Evolutionary conservation across 768 basidiomycete genomes (phyloP).

Genomic region (Clathrus columnatus): DNA sequence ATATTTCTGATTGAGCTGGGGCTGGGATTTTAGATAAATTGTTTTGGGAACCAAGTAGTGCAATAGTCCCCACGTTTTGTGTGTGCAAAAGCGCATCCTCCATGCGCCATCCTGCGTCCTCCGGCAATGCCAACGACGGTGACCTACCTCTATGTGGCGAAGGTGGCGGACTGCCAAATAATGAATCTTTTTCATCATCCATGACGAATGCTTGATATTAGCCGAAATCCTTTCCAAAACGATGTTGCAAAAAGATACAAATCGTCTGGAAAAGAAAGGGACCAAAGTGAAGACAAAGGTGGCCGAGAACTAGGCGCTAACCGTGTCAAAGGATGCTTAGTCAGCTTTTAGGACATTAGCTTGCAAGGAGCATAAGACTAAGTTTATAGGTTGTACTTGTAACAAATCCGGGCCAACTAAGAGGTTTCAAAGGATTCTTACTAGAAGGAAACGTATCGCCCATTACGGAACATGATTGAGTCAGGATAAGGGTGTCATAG

Average conservation of each 20-base stretch:
- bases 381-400: too few species aligned
- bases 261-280: not conserved
- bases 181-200: constrained; percentile 54
- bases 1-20: constrained; percentile 61
- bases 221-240: too few species aligned
- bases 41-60: constrained; percentile 92
- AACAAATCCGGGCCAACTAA: too few species aligned
- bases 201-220: not conserved
- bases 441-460: too few species aligned
- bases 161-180: constrained; percentile 72
- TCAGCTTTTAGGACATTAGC: too few species aligned
- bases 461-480: too few species aligned
- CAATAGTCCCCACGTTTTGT: constrained; percentile 96
- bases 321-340: too few species aligned
- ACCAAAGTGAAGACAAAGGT: too few species aligned
- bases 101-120: constrained; percentile 25
- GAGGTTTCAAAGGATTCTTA: too few species aligned
- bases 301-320: too few species aligned
- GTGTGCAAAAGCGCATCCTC: constrained; percentile 23
- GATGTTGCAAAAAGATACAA: not conserved
- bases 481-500: too few species aligned
- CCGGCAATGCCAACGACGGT: constrained; percentile 55
- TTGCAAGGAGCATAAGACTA: too few species aligned
- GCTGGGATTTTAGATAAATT: constrained; percentile 74
- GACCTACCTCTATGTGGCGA: constrained; percentile 65